A percentile compares a stretch with the other conserved stretches of the same genome.
Evolutionary conservation across 495 filamentous ascomycete genomes (phyloP).

Genomic region (Neurospora sp.): DNA sequence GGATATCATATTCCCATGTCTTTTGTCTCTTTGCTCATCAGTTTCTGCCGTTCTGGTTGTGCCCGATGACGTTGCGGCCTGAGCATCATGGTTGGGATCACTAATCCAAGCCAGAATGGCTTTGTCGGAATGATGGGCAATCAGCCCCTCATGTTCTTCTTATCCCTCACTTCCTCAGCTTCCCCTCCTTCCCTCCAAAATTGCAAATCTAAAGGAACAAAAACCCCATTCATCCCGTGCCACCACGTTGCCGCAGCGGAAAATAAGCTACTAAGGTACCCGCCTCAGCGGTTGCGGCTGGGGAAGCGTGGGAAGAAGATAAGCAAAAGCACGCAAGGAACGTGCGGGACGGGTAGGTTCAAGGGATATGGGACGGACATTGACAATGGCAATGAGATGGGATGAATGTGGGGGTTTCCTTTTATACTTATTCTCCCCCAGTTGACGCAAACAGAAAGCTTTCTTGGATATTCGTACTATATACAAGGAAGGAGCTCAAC

Average conservation of each 20-base stretch:
- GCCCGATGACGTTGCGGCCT: background rate
- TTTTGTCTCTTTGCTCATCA: background rate
- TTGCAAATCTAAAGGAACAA: background rate
- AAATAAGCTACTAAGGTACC: background rate
- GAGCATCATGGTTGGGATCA: background rate
- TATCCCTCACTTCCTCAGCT: background rate
- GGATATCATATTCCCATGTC: background rate
- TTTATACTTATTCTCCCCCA: background rate
- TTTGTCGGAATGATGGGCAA: too few relatives aligned
- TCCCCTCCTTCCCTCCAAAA: background rate
- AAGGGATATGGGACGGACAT: background rate
- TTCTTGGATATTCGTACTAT: background rate
- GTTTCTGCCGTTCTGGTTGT: background rate
- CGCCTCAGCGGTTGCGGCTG: background rate
- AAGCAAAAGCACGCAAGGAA: background rate
- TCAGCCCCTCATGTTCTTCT: background rate
- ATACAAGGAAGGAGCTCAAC: background rate
- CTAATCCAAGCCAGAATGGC: too few relatives aligned
- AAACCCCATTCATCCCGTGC: background rate
- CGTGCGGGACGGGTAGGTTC: background rate
- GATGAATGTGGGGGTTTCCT: background rate
- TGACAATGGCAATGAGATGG: background rate
- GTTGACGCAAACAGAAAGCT: background rate
- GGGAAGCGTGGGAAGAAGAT: background rate
- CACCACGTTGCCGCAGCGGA: background rate